phyloP scores from a whole-genome alignment of 768 basidiomycete species.

The Termitomyces sp. region DNA sequence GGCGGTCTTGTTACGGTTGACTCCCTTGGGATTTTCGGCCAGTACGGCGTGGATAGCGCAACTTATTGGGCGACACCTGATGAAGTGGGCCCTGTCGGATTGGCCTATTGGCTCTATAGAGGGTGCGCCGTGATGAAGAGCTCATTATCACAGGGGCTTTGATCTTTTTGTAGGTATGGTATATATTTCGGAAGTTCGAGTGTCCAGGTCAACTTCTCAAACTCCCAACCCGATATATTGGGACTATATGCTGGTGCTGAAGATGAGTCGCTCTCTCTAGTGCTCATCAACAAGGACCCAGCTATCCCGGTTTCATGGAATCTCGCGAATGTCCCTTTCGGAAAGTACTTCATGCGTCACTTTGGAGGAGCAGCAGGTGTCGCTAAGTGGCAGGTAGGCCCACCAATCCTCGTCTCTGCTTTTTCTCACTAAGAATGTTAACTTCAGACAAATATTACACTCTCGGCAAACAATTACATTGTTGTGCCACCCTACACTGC shows the following conservation, averaged over 20 bases:
- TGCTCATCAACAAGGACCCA: slow-evolving; percentile 52
- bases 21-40: slow-evolving; percentile 48
- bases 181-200: slow-evolving; percentile 41
- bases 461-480: slow-evolving; percentile 28
- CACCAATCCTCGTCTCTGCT: neutral
- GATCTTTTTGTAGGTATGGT: slow-evolving; percentile 31
- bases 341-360: slow-evolving; percentile 50
- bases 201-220: slow-evolving; percentile 41
- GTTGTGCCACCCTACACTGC: slow-evolving; percentile 31
- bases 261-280: slow-evolving; percentile 35
- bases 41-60: slow-evolving; percentile 44
- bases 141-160: neutral
- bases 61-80: slow-evolving; percentile 52
- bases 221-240: slow-evolving; percentile 34
- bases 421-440: neutral
- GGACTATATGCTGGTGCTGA: slow-evolving; percentile 47
- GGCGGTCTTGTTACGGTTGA: slow-evolving; percentile 53
- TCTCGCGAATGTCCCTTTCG: slow-evolving; percentile 42
- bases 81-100: slow-evolving; percentile 43
- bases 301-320: slow-evolving; percentile 34
- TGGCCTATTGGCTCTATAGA: slow-evolving; percentile 55
- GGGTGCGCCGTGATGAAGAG: slow-evolving; percentile 30
- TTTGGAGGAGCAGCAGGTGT: slow-evolving; percentile 51
- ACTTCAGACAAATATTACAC: slow-evolving; percentile 26
- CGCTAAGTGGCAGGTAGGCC: slow-evolving; percentile 52